Evolutionary conservation across 139 green algal species (phyloP), one percentile per base, ranked within the genome.

Genomic region (Haematococcus lacustris): DNA sequence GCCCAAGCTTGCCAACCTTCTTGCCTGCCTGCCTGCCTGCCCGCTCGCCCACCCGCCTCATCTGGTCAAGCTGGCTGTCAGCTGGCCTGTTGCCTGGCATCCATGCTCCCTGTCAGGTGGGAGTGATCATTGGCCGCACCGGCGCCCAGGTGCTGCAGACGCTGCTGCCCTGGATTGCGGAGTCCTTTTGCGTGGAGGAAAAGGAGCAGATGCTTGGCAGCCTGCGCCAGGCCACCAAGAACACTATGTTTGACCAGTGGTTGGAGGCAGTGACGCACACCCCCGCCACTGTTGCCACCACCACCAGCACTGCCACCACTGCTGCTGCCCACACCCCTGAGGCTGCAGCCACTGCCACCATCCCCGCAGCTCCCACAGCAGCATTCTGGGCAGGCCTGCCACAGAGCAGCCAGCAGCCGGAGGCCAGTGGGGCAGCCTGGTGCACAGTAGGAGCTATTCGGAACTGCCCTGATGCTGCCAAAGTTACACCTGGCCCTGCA

Each of bases 231-330:
- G 92, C 90, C 26, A 93, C 92, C n/a, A 85, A 86, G 39, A 92
- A 97, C 79, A 98, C 94, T 43, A 90, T 86, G 68, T 98, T 98
- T 80, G 91, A 97, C 68, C 86, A 90, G 68, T 98, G 94, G 94
- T 87, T 98, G 74, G 86, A 83, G 9, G 82, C 86, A 53, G 78
- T 82, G 33, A 67, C 66, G 73, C 23, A 38, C 3, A n/a, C 33
- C 53, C 60, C 35, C 5, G 30, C 7, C 30, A 39, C 40, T 3
- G 41, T 5, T 21, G 40, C 40, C 0, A 38, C 40, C 28, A 67
- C 62, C 5, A 61, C 38, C 39, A 60, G 38, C 34, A 65, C 50
- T 28, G 7, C 25, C 33, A 47, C 1, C 41, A 50, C 26, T 2
- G 61, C 61, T 23, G 53, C 53, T 4, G 53, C 53, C 9, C 13